Percentiles rank a stretch among this genome's conserved stretches.
phyloP scores from a whole-genome alignment of 1,284 basidiomycete genomes.

The Vanrija sp. region DNA sequence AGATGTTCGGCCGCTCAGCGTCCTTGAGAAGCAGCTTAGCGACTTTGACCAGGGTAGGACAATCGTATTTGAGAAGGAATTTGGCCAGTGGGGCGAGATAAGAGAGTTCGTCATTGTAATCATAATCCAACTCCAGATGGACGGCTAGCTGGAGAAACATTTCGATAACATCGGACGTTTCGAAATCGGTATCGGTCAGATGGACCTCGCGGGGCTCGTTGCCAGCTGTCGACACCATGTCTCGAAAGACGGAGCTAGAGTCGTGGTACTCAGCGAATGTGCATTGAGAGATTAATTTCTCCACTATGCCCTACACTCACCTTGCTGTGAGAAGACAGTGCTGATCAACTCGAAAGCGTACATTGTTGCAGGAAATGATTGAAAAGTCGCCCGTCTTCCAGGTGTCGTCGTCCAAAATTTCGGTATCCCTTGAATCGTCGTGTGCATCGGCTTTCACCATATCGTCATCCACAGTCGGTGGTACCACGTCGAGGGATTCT shows the following conservation, averaged over 20 bases:
- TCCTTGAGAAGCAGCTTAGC: too few relatives aligned
- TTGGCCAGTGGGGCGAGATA: neutral
- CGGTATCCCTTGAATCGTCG: too few relatives aligned
- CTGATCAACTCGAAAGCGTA: neutral
- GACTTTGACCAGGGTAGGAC: neutral
- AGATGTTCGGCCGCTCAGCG: too few relatives aligned
- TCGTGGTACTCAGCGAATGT: neutral
- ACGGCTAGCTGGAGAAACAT: neutral
- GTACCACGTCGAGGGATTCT: too few relatives aligned
- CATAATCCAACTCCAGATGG: too few relatives aligned
- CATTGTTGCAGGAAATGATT: neutral
- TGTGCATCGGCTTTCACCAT: too few relatives aligned
- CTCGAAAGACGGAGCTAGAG: neutral
- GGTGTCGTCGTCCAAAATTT: too few relatives aligned
- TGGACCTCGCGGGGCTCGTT: too few relatives aligned
- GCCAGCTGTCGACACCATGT: too few relatives aligned
- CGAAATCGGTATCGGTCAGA: neutral
- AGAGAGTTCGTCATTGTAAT: neutral
- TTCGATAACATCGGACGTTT: neutral
- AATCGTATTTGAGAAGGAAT: slow-evolving; percentile 1
- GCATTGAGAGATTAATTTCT: too few relatives aligned
- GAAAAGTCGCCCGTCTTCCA: neutral
- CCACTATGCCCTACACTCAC: too few relatives aligned
- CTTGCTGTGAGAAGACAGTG: neutral
- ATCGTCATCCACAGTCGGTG: too few relatives aligned